Conservation (phyloP, 371 early-diverging fungal species). For the Mycotypha africana region DNA sequence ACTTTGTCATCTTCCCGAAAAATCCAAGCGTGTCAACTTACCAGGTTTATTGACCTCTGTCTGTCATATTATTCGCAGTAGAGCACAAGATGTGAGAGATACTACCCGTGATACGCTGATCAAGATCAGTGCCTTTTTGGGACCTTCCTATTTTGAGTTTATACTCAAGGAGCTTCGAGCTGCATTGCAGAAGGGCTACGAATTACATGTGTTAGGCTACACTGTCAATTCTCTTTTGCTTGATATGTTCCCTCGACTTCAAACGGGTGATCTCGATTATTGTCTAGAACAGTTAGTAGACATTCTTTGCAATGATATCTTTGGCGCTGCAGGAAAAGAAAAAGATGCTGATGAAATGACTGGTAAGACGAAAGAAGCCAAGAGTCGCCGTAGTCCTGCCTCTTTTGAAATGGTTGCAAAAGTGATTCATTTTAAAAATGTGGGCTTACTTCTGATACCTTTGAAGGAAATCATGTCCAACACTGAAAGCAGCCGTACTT, state of each 20-base stretch:
- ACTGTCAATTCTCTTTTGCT: conserved; percentile 78
- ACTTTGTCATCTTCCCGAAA: conserved; percentile 72
- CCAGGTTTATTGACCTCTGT: conserved; percentile 82
- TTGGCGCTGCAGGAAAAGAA: conserved; percentile 86
- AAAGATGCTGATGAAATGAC: conserved; percentile 86
- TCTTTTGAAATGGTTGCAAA: conserved; percentile 76
- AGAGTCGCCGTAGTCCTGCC: conserved; percentile 72
- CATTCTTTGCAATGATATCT: conserved; percentile 82
- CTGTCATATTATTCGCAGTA: conserved; percentile 80
- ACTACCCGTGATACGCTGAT: conserved; percentile 78
- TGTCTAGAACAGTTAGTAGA: conserved; percentile 64
- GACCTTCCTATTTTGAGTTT: conserved; percentile 79
- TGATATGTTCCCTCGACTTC: conserved; percentile 53
- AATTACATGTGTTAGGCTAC: conserved; percentile 89
- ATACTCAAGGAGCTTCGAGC: conserved; percentile 80
- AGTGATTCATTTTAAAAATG: conserved; percentile 56
- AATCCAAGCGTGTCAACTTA: conserved; percentile 69
- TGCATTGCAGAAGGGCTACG: conserved; percentile 81
- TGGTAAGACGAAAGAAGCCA: conserved; percentile 87
- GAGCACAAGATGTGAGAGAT: conserved; percentile 83
- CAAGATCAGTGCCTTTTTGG: conserved; percentile 81
- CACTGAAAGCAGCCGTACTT: conserved; percentile 71
- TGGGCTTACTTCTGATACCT: conserved; percentile 71
- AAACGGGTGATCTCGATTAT: conserved; percentile 76
- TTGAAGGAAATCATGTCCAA: conserved; percentile 84